These are phyloP conservation scores for Verticillium longisporum DNA, from an alignment of 2,329 filamentous ascomycete species.

Conservation along the genomic window DNA sequence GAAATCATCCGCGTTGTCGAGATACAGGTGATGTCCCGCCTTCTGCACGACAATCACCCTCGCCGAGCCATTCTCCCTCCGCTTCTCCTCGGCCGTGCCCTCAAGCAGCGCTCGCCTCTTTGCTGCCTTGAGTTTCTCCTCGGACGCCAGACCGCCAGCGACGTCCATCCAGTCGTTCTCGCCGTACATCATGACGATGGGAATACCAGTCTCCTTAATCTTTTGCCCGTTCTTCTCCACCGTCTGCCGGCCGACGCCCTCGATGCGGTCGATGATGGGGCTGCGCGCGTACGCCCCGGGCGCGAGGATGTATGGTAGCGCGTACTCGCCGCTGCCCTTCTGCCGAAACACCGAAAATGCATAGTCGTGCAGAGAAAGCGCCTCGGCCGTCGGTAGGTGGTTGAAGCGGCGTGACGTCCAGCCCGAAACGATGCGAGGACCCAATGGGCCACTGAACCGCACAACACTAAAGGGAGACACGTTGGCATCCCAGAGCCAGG, in stretches of 20 bases:
- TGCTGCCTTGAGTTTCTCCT: conserved; percentile 69
- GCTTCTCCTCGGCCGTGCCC: conserved; percentile 61
- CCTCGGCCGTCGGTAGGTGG: conserved; percentile 74
- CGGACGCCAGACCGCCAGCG: conserved; percentile 71
- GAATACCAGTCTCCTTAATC: conserved; percentile 58
- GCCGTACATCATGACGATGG: conserved; percentile 91
- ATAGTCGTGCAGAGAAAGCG: conserved; percentile 83
- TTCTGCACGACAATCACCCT: conserved; percentile 72
- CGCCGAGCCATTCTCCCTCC: conserved; percentile 68
- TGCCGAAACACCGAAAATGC: conserved; percentile 92
- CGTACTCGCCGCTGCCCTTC: conserved; percentile 88
- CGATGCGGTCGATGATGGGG: conserved; percentile 80
- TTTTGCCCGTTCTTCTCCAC: conserved; percentile 21
- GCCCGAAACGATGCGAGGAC: conserved; percentile 84
- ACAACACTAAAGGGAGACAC: conserved; percentile 91
- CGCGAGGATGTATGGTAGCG: conserved; percentile 83
- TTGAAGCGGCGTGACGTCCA: conserved; percentile 94
- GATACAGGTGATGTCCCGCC: conserved; percentile 53
- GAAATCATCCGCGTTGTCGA: conserved; percentile 53
- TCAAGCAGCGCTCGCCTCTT: conserved; percentile 51
- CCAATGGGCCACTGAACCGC: conserved; percentile 80
- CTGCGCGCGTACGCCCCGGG: conserved; percentile 87
- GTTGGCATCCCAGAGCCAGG: conserved; percentile 95
- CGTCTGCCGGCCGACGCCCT: conserved; percentile 73
- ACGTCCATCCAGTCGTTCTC: conserved; percentile 99